phyloP scores from a whole-genome alignment of 768 basidiomycete species.

The Hemileccinum impolitum region DNA sequence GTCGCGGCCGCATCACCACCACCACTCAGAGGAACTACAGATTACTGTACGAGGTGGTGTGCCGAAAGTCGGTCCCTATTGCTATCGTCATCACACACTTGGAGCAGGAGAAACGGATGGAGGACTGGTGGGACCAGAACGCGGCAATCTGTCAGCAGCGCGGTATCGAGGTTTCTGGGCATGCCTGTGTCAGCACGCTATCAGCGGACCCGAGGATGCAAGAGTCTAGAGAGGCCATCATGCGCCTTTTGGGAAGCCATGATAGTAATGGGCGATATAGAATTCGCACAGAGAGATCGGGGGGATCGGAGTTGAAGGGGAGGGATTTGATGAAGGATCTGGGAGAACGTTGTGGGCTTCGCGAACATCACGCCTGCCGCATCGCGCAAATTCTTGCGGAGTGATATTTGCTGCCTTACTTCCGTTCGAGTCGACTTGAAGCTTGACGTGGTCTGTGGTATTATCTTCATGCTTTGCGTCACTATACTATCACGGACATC shows the following conservation, averaged over 20 bases:
- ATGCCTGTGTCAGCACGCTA: background rate
- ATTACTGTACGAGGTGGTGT: background rate
- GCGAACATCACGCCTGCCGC: background rate
- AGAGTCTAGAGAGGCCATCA: background rate
- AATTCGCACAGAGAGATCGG: background rate
- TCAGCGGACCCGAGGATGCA: background rate
- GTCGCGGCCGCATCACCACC: background rate
- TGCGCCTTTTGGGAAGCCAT: background rate
- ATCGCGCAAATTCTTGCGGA: background rate
- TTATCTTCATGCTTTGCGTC: no score
- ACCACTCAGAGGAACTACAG: background rate
- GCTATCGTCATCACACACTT: background rate
- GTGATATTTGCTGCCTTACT: no score
- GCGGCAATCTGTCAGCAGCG: background rate
- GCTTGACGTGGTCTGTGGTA: no score
- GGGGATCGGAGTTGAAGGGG: background rate
- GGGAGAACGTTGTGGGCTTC: background rate
- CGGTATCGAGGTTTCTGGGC: background rate
- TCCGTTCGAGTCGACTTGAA: no score
- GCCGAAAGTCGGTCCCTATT: background rate
- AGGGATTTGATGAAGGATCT: background rate
- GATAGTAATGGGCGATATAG: background rate
- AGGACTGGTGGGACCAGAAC: conserved; percentile 1
- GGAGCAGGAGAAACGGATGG: background rate
- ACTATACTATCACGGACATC: no score